These are phyloP conservation scores for Saccharomycopsis olivae DNA, from an alignment of 805 yeast species.

Conservation along the genomic window DNA sequence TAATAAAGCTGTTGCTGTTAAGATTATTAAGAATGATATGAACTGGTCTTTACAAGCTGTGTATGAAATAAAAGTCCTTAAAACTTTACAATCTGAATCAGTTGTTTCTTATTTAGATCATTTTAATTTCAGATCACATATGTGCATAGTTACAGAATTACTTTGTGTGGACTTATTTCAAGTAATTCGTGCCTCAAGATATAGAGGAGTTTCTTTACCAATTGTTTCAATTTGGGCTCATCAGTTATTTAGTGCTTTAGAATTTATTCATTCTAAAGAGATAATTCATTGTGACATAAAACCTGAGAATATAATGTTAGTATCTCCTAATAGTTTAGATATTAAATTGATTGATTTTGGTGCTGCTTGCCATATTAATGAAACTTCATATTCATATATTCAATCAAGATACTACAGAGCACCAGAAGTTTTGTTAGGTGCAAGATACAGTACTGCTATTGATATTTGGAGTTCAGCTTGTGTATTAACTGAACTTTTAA, in stretches of 20 bases:
- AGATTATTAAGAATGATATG: slow-evolving; percentile 63
- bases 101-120: slow-evolving; percentile 53
- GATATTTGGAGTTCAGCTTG: slow-evolving; percentile 93
- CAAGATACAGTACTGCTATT: slow-evolving; percentile 65
- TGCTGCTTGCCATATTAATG: slow-evolving; percentile 46
- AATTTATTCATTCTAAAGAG: slow-evolving; percentile 42
- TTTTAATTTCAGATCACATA: slow-evolving; percentile 71
- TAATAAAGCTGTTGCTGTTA: slow-evolving; percentile 53
- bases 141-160: slow-evolving; percentile 71
- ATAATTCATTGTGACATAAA: slow-evolving; percentile 80
- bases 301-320: slow-evolving; percentile 71
- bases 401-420: slow-evolving; percentile 77
- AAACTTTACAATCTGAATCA: slow-evolving; percentile 30
- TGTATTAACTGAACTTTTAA: slow-evolving; percentile 78
- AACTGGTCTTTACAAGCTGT: slow-evolving; percentile 71
- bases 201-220: slow-evolving; percentile 36
- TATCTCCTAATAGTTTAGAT: slow-evolving; percentile 31
- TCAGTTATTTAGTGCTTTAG: slow-evolving; percentile 50
- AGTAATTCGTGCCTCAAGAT: slow-evolving; percentile 37
- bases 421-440: slow-evolving; percentile 66
- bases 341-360: slow-evolving; percentile 80
- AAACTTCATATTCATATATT: slow-evolving; percentile 70
- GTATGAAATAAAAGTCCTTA: slow-evolving; percentile 61
- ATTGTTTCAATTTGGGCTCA: slow-evolving; percentile 35
- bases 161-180: slow-evolving; percentile 60